Conservation (phyloP, 768 basidiomycete genomes). For the Tephrocybe sp. region DNA sequence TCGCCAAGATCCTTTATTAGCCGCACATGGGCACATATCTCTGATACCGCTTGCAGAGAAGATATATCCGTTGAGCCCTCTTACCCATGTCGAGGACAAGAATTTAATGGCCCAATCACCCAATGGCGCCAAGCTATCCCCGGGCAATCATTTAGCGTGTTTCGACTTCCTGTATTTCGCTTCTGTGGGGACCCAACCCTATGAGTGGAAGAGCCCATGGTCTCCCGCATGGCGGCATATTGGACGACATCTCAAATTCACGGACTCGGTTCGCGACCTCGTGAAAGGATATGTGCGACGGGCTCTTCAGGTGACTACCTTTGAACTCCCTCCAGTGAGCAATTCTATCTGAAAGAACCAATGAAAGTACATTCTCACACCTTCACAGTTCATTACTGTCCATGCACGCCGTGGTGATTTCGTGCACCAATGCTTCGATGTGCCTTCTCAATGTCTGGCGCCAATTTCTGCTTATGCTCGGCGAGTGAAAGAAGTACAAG, state of each 20-base stretch:
- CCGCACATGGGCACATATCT: constrained; percentile 22
- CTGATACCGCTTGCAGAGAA: constrained; percentile 29
- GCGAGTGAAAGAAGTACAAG: constrained; percentile 35
- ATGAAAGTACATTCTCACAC: neutral
- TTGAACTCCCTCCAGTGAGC: constrained; percentile 34
- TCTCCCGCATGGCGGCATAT: constrained; percentile 42
- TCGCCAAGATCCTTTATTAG: constrained; percentile 19
- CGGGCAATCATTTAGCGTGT: constrained; percentile 30
- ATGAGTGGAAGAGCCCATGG: constrained; percentile 36
- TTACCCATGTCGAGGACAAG: constrained; percentile 19
- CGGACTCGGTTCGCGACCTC: constrained; percentile 25
- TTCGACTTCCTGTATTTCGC: constrained; percentile 33
- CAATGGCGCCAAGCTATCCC: constrained; percentile 22
- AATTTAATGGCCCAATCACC: constrained; percentile 23
- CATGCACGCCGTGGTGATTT: constrained; percentile 50
- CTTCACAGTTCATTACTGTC: constrained; percentile 39
- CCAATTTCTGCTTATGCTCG: constrained; percentile 35
- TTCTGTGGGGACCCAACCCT: constrained; percentile 25
- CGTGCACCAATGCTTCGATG: constrained; percentile 27
- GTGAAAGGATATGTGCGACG: constrained; percentile 31
- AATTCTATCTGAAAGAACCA: neutral
- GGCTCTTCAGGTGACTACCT: constrained; percentile 23
- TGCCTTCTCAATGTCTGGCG: constrained; percentile 35
- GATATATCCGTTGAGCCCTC: constrained; percentile 24
- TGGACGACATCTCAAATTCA: constrained; percentile 36